A percentile compares a stretch with the other conserved stretches of the same genome.
Evolutionary conservation across 257 asterid species (phyloP).

Genomic region (Plantago ovata): DNA sequence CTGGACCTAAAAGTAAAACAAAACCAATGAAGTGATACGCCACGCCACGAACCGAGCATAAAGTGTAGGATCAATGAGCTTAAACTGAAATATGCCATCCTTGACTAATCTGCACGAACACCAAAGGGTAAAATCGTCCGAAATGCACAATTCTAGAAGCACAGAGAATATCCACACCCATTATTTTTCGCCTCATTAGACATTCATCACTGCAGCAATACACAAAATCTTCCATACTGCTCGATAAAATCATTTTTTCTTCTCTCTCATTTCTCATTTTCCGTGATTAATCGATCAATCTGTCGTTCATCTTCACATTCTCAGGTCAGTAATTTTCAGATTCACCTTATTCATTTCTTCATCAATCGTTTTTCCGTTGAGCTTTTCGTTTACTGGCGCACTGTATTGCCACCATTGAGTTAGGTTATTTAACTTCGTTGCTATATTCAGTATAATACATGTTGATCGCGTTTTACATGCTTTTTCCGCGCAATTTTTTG

Average conservation of each 20-base stretch:
- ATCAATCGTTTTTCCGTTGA: neutral
- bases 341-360: conserved; percentile 7
- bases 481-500: neutral
- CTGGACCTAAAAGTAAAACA: no score
- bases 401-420: conserved; percentile 3
- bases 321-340: conserved; percentile 19
- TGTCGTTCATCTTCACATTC: conserved; percentile 23
- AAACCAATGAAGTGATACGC: no score
- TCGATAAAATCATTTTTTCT: conserved; percentile 14
- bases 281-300: neutral
- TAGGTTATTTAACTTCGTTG: neutral
- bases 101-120: neutral
- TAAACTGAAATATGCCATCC: no score
- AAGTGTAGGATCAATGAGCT: no score
- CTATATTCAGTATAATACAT: no score
- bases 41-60: no score
- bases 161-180: conserved; percentile 1
- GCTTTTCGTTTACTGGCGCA: neutral
- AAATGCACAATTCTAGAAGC: conserved; percentile 21
- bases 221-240: neutral
- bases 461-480: neutral
- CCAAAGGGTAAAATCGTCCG: neutral
- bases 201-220: neutral
- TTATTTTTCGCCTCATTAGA: neutral
- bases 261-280: neutral